Conservation (phyloP, 306 rosid genomes). For the Dicorynia guianensis region DNA sequence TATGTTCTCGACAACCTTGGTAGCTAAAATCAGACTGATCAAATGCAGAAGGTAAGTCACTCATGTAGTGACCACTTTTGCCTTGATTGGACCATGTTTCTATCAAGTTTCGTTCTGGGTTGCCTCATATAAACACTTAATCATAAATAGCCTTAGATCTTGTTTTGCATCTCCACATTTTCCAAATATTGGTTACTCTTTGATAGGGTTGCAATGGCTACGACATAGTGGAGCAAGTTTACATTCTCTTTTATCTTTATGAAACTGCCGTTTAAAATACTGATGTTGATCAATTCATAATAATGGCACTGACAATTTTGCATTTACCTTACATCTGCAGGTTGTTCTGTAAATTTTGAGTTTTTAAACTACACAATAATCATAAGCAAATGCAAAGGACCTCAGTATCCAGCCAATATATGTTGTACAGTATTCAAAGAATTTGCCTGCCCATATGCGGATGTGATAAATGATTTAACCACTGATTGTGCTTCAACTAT, state of each 20-base stretch:
- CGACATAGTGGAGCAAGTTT: background rate
- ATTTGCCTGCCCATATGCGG: conserved; percentile 82
- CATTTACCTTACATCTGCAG: conserved; percentile 57
- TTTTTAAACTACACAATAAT: conserved; percentile 80
- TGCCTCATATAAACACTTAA: background rate
- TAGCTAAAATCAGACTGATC: conserved; percentile 13
- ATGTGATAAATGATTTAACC: conserved; percentile 68
- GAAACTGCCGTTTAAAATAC: background rate
- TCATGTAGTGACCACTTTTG: background rate
- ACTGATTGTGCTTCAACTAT: conserved; percentile 88
- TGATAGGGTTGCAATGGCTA: background rate
- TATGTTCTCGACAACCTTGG: too few species aligned
- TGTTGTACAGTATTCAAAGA: conserved; percentile 78
- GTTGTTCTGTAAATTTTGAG: conserved; percentile 91
- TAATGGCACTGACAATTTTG: conserved; percentile 22
- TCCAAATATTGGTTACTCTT: background rate
- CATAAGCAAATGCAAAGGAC: conserved; percentile 95
- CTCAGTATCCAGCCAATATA: conserved; percentile 55
- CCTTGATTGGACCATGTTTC: conserved; percentile 8
- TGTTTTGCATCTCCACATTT: background rate
- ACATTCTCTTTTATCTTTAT: background rate
- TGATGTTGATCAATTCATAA: background rate
- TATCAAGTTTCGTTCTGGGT: background rate
- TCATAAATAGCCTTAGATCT: background rate
- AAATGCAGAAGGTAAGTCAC: conserved; percentile 26